Evolutionary conservation across 1,284 basidiomycete species (phyloP), one percentile per base, ranked within the genome.

Genomic region (Pseudozyma pruni): DNA sequence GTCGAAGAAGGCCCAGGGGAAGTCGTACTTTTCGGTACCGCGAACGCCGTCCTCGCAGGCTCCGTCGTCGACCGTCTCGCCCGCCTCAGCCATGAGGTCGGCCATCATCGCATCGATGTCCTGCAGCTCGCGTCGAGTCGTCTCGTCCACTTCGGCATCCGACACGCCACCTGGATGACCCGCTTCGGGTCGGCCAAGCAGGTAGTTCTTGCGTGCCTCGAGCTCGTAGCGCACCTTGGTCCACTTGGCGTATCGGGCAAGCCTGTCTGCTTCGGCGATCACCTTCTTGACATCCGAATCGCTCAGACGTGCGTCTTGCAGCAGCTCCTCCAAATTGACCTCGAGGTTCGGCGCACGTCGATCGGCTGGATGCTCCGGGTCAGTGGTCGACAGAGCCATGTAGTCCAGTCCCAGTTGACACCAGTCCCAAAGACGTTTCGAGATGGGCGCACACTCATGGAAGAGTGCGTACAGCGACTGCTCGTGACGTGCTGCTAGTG

Each of bases 221-320:
- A 82, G 64, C 57, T 81, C 80, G 72, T 75, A 79, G 17, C 79
- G 71, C 46, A 82, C 77, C 61, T 82, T 82, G 23, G 37, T 61
- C 79, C 79, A 82, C 51, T 74, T 72, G 27, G 67, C 55, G 53
- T 70, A 82, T 17, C 38, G 17, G 9, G 60, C 66, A 23, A 82
- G 38, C n/a, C 59, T 50, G 44, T 80, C 72, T 3, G 72, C 48
- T 44, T 82, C 80, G 14, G 25, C 48, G 1, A 82, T 29, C 44
- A 82, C 75, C 46, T 56, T 59, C 25, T 74, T 58, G 19, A 79
- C 75, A 29, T 82, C 80, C 14, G 61, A 44, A 16, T 74, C 66
- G 22, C 52, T 72, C n/a, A 82, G 56, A 4, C 78, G 58, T n/a
- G 71, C 57, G 43, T 82, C 80, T 38, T 70, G 63, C 19, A 82